Conservation (phyloP, 2,329 filamentous ascomycete genomes). For the Xylariaceae sp. region DNA sequence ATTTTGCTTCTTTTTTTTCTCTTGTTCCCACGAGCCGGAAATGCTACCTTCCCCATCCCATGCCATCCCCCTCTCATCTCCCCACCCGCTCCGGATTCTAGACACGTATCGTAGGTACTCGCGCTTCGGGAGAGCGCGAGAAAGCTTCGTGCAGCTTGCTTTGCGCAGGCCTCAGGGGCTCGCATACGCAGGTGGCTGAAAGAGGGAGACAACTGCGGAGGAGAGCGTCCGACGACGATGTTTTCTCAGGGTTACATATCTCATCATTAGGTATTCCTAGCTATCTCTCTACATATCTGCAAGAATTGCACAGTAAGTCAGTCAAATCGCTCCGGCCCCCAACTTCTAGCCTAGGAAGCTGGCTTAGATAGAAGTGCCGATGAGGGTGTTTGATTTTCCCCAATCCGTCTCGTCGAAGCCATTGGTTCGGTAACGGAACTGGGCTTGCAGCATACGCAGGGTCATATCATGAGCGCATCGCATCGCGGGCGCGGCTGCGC, state of each 20-base stretch:
- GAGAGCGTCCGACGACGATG: neutral
- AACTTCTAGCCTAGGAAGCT: neutral
- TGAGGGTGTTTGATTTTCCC: neutral
- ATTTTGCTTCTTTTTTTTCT: neutral
- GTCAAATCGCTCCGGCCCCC: no score
- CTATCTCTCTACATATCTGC: no score
- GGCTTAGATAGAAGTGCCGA: neutral
- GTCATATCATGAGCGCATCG: slow-evolving; percentile 1
- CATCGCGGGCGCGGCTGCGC: neutral
- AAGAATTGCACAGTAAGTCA: no score
- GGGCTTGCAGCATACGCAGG: slow-evolving; percentile 2
- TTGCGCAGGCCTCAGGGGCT: neutral
- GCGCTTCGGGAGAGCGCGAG: neutral
- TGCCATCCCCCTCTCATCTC: no score
- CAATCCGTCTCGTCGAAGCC: neutral
- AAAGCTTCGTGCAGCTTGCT: neutral
- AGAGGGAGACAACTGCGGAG: neutral
- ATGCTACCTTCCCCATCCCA: no score
- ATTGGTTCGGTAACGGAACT: slow-evolving; percentile 14
- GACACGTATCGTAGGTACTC: neutral
- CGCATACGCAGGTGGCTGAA: neutral
- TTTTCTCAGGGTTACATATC: neutral
- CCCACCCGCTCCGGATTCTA: neutral
- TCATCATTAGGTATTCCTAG: no score
- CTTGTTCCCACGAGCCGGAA: neutral